These are phyloP conservation scores for Aspergillus nanangensis DNA, from an alignment of 495 filamentous ascomycete genomes.

Conservation along the genomic window DNA sequence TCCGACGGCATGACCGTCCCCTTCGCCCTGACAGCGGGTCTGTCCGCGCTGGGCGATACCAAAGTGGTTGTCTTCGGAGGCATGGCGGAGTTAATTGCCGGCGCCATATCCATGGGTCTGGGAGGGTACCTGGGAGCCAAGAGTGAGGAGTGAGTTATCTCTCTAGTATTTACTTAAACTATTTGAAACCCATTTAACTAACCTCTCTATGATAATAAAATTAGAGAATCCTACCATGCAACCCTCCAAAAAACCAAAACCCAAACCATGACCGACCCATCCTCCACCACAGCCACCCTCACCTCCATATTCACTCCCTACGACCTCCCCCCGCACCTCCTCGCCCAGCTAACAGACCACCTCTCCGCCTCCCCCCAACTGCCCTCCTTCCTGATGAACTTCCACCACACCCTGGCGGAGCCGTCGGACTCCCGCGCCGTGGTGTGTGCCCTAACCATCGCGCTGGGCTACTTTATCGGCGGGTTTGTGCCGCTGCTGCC, in stretches of 20 bases:
- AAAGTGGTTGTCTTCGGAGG: slow-evolving; percentile 56
- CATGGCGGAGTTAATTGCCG: slow-evolving; percentile 53
- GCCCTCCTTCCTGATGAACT: slow-evolving; percentile 52
- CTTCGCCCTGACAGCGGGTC: slow-evolving; percentile 54
- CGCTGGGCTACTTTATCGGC: slow-evolving; percentile 68
- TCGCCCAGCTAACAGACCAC: slow-evolving; percentile 41
- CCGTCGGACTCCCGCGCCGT: slow-evolving; percentile 49
- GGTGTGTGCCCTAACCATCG: slow-evolving; percentile 61
- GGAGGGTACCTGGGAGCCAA: slow-evolving; percentile 64
- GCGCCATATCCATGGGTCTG: slow-evolving; percentile 56
- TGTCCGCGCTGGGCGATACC: slow-evolving; percentile 50
- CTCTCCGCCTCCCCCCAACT: slow-evolving; percentile 46
- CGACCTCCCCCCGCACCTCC: slow-evolving; percentile 41
- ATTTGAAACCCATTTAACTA: neutral
- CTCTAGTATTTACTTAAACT: neutral
- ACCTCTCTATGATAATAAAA: neutral
- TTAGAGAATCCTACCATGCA: slow-evolving; percentile 49
- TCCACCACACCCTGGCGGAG: slow-evolving; percentile 49
- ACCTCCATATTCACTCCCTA: slow-evolving; percentile 52
- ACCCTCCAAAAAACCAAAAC: slow-evolving; percentile 43
- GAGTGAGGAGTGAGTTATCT: slow-evolving; percentile 54
- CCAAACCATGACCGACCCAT: slow-evolving; percentile 34
- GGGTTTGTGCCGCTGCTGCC: slow-evolving; percentile 70
- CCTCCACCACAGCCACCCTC: slow-evolving; percentile 35
- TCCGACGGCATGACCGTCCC: slow-evolving; percentile 59